Evolutionary conservation across 306 rosid species (phyloP), one percentile per base, ranked within the genome.

Genomic region (Begonia masoniana): DNA sequence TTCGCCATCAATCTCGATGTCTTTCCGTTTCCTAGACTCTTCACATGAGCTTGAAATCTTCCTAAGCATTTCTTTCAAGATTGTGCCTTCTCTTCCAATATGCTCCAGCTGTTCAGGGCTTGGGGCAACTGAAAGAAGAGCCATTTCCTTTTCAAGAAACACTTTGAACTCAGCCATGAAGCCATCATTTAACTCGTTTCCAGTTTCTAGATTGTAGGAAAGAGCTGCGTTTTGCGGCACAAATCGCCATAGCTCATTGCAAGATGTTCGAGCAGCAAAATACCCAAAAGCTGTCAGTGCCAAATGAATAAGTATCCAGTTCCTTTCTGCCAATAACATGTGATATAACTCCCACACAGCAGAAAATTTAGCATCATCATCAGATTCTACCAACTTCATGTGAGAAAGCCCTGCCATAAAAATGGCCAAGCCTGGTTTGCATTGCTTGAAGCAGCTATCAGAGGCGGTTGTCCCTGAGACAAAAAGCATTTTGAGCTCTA

Each of bases 281-380:
- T 71, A 73, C 64, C 88, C 95, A 53, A 89, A 85, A 59, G 95
- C 82, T 11, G 78, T 64, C 23, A 85, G 17, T 55, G 91, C 87
- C 83, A 80, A 65, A 62, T 89, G 94, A 62, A 70, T 55, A 36
- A 82, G 59, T 57, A 94, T 94, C 97, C 95, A 89, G 36, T 89
- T 91, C 61, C 73, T 69, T 71, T 85, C 97, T 62, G 52, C 79
- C 71, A 91, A 64, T 61, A 91, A 64, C 78, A 85, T 73, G 67
- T 82, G 96, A 71, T 73, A 78, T 51, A 91, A 60, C 64, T 59
- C 77, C 80, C 85, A 73, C 10, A 58, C 76, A 51, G 79, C 83
- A 21, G 78, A 68, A 62, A 77, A 72, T 68, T 63, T 83, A 13
- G 79, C 69, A 67, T 71, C 76, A 55, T 70, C 62, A 12, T 79